Evolutionary conservation across 768 basidiomycete genomes (phyloP).

Genomic region (Aureoboletus auriporus): DNA sequence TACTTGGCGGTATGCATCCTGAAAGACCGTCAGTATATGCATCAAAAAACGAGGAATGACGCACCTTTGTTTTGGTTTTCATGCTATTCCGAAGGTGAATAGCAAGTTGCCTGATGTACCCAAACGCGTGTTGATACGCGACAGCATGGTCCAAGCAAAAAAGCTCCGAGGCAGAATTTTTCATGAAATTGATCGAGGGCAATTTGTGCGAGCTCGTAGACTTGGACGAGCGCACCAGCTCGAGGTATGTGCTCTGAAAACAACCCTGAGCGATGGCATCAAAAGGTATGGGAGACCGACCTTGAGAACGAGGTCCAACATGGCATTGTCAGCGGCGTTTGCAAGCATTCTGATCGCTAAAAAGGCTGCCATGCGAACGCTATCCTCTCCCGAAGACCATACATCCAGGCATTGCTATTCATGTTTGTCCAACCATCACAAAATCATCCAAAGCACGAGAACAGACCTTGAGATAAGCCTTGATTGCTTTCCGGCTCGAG

Average conservation of each 20-base stretch:
- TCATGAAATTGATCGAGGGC: constrained; percentile 93
- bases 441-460: neutral
- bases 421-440: neutral
- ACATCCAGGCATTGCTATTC: constrained; percentile 72
- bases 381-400: constrained; percentile 83
- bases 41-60: constrained; percentile 11
- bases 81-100: constrained; percentile 89
- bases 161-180: constrained; percentile 92
- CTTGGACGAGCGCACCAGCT: constrained; percentile 79
- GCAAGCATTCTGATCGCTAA: constrained; percentile 80
- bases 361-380: constrained; percentile 80
- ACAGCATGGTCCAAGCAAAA: constrained; percentile 72
- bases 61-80: constrained; percentile 81
- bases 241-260: constrained; percentile 77
- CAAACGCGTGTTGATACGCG: constrained; percentile 93
- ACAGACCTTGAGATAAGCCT: constrained; percentile 82
- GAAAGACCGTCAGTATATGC: constrained; percentile 12
- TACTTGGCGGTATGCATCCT: constrained; percentile 91
- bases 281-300: constrained; percentile 33
- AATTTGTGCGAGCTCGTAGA: constrained; percentile 83
- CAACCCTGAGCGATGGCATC: neutral
- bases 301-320: constrained; percentile 84
- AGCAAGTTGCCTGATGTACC: constrained; percentile 92
- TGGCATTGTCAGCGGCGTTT: constrained; percentile 69
- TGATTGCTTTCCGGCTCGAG: constrained; percentile 78